Evolutionary conservation across 1,284 basidiomycete species (phyloP).

Genomic region (Trichosporon sp.): DNA sequence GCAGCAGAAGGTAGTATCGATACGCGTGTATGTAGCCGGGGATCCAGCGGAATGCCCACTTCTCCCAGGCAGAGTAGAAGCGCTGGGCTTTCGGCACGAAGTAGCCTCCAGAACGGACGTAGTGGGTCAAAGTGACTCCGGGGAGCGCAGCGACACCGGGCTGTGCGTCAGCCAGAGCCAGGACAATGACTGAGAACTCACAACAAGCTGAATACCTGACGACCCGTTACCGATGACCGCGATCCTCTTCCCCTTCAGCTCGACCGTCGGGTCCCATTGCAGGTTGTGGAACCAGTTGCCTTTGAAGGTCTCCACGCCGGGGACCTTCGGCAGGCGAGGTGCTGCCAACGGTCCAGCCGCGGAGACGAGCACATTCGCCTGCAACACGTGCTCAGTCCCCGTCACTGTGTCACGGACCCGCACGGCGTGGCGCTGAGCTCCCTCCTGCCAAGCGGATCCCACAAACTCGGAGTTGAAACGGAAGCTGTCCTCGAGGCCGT

Average conservation of each 20-base stretch:
- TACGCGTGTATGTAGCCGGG: conserved; percentile 13
- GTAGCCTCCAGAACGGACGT: conserved; percentile 28
- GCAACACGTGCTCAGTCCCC: conserved; percentile 12
- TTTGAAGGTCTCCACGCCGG: conserved; percentile 47
- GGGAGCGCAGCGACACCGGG: conserved; percentile 24
- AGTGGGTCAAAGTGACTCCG: conserved; percentile 24
- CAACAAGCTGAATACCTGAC: conserved; percentile 25
- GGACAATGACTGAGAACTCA: conserved; percentile 17
- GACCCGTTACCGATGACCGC: conserved; percentile 26
- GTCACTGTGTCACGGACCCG: conserved; percentile 23
- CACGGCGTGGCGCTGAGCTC: conserved; percentile 34
- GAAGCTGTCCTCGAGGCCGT: conserved; percentile 31
- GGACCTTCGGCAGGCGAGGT: conserved; percentile 45
- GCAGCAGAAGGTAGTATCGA: conserved; percentile 11
- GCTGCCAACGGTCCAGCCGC: conserved; percentile 41
- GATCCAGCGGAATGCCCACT: conserved; percentile 28
- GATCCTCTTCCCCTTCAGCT: conserved; percentile 18
- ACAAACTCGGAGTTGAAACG: conserved; percentile 34
- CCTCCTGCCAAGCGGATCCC: conserved; percentile 33
- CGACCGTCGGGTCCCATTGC: conserved; percentile 41
- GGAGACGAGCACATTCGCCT: conserved; percentile 38
- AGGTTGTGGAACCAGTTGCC: conserved; percentile 51
- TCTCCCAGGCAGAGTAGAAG: conserved; percentile 21
- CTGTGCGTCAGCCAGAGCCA: conserved; percentile 8
- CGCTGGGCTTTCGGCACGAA: conserved; percentile 27